A percentile compares a stretch with the other conserved stretches of the same genome.
Evolutionary conservation across 306 rosid genomes (phyloP).

Genomic region (Malus orientalis): DNA sequence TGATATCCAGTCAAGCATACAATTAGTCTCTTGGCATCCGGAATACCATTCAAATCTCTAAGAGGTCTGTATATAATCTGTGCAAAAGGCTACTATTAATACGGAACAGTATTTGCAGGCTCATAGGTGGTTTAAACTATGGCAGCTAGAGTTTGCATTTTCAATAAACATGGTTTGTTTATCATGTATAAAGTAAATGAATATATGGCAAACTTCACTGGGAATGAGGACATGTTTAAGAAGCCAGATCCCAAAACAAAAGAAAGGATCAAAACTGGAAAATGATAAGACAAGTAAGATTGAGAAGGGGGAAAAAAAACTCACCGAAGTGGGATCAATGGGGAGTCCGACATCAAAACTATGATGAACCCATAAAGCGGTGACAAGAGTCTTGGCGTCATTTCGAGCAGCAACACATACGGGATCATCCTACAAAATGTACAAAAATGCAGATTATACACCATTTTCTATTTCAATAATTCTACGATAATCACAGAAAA

Average conservation of each 20-base stretch:
- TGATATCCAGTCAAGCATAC: slow-evolving; percentile 91
- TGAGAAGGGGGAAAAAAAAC: slow-evolving; percentile 14
- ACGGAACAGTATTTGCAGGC: not conserved
- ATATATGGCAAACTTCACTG: not conserved
- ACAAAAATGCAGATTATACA: not conserved
- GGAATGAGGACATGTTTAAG: not conserved
- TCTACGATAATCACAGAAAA: not conserved
- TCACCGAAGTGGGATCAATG: slow-evolving; percentile 52
- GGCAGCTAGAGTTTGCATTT: not conserved
- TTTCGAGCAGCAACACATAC: slow-evolving; percentile 69
- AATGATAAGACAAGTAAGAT: not conserved
- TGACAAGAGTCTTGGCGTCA: slow-evolving; percentile 65
- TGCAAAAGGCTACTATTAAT: slow-evolving; percentile 1
- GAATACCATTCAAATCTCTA: slow-evolving; percentile 62
- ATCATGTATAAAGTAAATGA: not conserved
- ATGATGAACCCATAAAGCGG: slow-evolving; percentile 79
- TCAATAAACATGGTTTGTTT: not conserved
- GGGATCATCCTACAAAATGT: slow-evolving; percentile 57
- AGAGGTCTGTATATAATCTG: slow-evolving; percentile 84
- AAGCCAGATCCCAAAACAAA: not conserved
- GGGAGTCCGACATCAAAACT: slow-evolving; percentile 64
- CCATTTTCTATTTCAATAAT: not conserved
- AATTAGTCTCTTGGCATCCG: slow-evolving; percentile 52
- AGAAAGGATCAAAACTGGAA: not conserved
- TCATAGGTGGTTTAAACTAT: not conserved